Evolutionary conservation across 225 moss, liverwort and hornwort species (phyloP).

Genomic region (Physcomitrellopsis africana): DNA sequence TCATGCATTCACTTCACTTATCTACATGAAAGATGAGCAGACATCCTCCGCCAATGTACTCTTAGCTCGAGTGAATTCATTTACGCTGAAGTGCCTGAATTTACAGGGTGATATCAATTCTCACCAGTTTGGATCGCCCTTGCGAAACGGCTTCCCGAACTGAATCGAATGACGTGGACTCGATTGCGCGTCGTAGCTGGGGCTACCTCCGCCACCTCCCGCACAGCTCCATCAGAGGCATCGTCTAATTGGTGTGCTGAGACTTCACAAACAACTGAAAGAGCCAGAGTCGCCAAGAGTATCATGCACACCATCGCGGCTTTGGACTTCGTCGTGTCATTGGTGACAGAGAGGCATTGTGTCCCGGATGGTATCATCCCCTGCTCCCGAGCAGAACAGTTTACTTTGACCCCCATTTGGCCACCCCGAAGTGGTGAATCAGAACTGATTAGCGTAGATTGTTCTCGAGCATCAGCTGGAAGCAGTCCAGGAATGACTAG

Average conservation of each 20-base stretch:
- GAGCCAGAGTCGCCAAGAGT: conserved; percentile 32
- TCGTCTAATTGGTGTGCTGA: conserved; percentile 6
- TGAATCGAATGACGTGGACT: conserved; percentile 23
- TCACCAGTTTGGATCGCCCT: conserved; percentile 29
- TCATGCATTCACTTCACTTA: too few species aligned
- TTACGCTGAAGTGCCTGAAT: too few species aligned
- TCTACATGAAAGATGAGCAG: too few species aligned
- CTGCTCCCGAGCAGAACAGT: conserved; percentile 10
- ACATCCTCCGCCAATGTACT: too few species aligned
- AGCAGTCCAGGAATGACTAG: too few species aligned
- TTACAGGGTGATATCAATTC: not conserved
- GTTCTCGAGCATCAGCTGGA: conserved; percentile 2
- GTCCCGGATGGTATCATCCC: not conserved
- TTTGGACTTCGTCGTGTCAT: not conserved
- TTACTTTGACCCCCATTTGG: not conserved
- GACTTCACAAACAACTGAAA: conserved; percentile 24
- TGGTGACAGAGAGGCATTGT: conserved; percentile 4
- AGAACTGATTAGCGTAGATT: not conserved
- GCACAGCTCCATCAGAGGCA: conserved; percentile 20
- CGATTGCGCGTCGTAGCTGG: conserved; percentile 1
- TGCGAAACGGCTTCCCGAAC: conserved; percentile 22
- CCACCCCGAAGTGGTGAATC: conserved; percentile 2
- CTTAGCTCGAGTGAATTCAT: too few species aligned
- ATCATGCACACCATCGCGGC: conserved; percentile 27
- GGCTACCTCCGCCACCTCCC: conserved; percentile 13